Evolutionary conservation across 371 early-diverging fungal genomes (phyloP).

Genomic region (Mucor plumbeus): DNA sequence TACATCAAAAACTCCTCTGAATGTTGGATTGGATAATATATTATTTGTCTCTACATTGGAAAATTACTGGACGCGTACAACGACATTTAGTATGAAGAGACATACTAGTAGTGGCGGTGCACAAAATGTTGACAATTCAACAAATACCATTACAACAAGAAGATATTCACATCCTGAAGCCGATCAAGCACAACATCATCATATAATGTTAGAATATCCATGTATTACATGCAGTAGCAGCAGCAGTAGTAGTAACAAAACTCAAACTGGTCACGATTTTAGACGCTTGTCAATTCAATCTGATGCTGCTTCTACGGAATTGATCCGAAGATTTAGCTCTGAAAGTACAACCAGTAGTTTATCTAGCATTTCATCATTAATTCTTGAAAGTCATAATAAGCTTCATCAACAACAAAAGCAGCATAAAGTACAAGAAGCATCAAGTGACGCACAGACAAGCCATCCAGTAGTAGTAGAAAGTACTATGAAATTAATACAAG

Average conservation of each 20-base stretch:
- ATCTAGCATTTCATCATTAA: constrained; percentile 21
- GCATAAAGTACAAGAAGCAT: not conserved
- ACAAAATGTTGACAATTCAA: not conserved
- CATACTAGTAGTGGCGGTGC: not conserved
- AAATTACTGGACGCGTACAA: constrained; percentile 17
- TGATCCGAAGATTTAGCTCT: constrained; percentile 31
- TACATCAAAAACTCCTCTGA: constrained; percentile 18
- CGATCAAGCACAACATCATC: not conserved
- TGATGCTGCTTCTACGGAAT: constrained; percentile 26
- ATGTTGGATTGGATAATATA: constrained; percentile 18
- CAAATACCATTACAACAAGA: constrained; percentile 42
- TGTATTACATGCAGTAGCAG: constrained; percentile 2
- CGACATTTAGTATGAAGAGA: constrained; percentile 18
- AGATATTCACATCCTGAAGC: constrained; percentile 65
- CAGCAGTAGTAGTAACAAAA: not conserved
- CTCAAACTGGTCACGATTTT: not conserved
- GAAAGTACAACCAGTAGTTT: constrained; percentile 22
- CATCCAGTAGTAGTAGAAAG: not conserved
- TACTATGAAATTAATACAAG: not conserved
- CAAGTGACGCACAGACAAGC: constrained; percentile 5
- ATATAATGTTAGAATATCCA: constrained; percentile 44
- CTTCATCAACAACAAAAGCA: constrained; percentile 12
- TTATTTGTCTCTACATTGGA: constrained; percentile 25
- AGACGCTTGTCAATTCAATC: constrained; percentile 25
- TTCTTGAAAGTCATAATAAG: constrained; percentile 3